A percentile compares a stretch with the other conserved stretches of the same genome.
These are phyloP conservation scores for Fusarium buxicola DNA, from an alignment of 2,329 filamentous ascomycete genomes.

Conservation along the genomic window DNA sequence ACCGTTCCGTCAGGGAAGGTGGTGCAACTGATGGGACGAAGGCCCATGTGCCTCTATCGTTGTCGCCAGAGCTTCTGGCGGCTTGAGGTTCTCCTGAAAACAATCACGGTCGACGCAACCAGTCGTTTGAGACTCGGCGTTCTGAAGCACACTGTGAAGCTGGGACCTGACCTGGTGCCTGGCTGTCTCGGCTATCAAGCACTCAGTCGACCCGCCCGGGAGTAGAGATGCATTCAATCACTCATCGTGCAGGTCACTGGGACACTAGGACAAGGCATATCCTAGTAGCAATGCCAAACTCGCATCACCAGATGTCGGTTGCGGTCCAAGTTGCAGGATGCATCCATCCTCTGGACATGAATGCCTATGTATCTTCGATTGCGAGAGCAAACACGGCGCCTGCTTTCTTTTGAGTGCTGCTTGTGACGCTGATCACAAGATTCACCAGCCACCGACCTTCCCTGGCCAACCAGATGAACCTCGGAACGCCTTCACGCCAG, in stretches of 20 bases:
- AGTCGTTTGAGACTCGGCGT: conserved; percentile 3
- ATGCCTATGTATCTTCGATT: conserved; percentile 11
- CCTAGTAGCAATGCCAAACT: conserved; percentile 3
- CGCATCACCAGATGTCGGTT: conserved; percentile 7
- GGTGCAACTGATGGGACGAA: conserved; percentile 22
- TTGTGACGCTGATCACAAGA: conserved; percentile 29
- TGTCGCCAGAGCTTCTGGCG: conserved; percentile 9
- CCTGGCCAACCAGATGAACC: conserved; percentile 31
- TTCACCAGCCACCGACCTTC: conserved; percentile 21
- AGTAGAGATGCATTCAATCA: conserved; percentile 6
- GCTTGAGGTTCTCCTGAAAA: conserved; percentile 2
- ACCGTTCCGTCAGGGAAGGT: conserved; percentile 30
- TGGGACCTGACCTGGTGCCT: conserved; percentile 25
- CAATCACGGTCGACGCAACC: neutral
- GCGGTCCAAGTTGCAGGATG: conserved; percentile 6
- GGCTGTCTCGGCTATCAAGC: conserved; percentile 24
- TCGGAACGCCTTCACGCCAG: conserved; percentile 20
- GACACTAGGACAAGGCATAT: conserved; percentile 18
- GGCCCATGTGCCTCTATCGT: conserved; percentile 16
- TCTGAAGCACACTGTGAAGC: conserved; percentile 6
- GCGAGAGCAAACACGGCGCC: conserved; percentile 15
- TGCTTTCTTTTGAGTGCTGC: conserved; percentile 6
- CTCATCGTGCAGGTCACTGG: conserved; percentile 13
- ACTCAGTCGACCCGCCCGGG: conserved; percentile 21
- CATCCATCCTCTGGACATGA: conserved; percentile 18